These are phyloP conservation scores for Leptographium wingfieldii DNA, from an alignment of 2,329 filamentous ascomycete genomes.

Conservation along the genomic window DNA sequence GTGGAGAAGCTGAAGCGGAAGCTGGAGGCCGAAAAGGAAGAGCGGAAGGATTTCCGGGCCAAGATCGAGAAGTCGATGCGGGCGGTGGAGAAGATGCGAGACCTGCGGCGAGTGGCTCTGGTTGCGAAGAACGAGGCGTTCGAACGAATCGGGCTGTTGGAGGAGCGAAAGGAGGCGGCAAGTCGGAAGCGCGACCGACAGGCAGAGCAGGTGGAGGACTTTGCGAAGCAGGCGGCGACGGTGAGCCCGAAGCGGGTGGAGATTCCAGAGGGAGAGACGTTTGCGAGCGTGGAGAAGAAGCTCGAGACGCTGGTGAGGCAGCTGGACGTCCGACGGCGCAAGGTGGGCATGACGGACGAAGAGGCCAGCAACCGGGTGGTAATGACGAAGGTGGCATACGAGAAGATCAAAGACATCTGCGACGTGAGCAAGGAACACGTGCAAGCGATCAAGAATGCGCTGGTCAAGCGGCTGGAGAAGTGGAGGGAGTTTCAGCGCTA, in stretches of 20 bases:
- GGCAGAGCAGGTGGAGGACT: constrained; percentile 35
- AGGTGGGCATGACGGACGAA: constrained; percentile 51
- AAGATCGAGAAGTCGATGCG: constrained; percentile 42
- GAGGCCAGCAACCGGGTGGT: constrained; percentile 43
- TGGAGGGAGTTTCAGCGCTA: constrained; percentile 73
- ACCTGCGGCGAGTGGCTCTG: constrained; percentile 40
- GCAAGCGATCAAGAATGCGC: constrained; percentile 39
- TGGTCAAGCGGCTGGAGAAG: constrained; percentile 56
- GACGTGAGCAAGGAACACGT: constrained; percentile 30
- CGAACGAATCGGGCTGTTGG: constrained; percentile 35
- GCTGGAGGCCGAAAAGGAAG: constrained; percentile 19
- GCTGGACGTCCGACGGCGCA: constrained; percentile 40
- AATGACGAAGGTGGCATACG: constrained; percentile 24
- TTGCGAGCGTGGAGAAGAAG: constrained; percentile 40
- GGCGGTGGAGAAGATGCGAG: constrained; percentile 35
- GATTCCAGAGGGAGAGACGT: constrained; percentile 52
- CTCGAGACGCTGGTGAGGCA: constrained; percentile 43
- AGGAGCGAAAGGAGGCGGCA: constrained; percentile 29
- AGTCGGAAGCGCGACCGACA: constrained; percentile 36
- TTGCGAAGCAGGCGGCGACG: constrained; percentile 38
- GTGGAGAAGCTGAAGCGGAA: constrained; percentile 27
- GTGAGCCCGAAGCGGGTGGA: constrained; percentile 44
- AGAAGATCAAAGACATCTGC: constrained; percentile 30
- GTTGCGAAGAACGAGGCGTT: constrained; percentile 50
- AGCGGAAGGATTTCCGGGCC: constrained; percentile 26